phyloP scores from a whole-genome alignment of 75 land plant genomes.

The Sequoia sempervirens region DNA sequence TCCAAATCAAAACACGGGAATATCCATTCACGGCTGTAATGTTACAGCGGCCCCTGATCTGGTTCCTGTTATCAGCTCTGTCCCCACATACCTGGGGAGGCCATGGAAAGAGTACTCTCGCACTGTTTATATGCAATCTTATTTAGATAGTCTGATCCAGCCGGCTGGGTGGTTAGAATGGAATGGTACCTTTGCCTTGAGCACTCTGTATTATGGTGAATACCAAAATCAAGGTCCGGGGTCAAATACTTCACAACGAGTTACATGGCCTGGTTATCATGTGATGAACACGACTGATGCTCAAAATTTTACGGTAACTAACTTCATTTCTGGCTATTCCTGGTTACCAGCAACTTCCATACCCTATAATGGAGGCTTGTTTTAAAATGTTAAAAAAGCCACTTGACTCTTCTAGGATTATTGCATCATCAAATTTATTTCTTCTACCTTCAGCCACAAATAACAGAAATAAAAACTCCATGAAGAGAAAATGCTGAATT shows the following conservation, averaged over 20 bases:
- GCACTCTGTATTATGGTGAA: conserved; percentile 23
- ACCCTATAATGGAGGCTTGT: no score
- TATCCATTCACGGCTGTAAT: conserved; percentile 19
- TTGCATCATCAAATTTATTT: no score
- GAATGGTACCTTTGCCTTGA: conserved; percentile 12
- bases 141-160: not conserved
- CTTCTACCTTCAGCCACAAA: no score
- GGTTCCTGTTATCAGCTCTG: not conserved
- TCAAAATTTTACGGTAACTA: conserved; percentile 1
- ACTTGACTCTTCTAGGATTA: no score
- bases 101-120: conserved; percentile 22
- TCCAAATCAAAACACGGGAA: conserved; percentile 18
- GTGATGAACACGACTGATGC: not conserved
- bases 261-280: conserved; percentile 16
- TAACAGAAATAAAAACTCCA: no score
- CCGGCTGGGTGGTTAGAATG: conserved; percentile 29
- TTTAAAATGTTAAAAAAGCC: no score
- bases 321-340: conserved; percentile 4
- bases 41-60: conserved; percentile 7
- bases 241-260: conserved; percentile 1
- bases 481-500: no score
- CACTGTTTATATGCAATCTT: conserved; percentile 10
- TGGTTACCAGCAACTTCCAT: no score
- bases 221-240: conserved; percentile 20
- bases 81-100: conserved; percentile 15